Base-by-base conservation (phyloP, 345 rosid genomes). In the Lepidium sativum region DNA sequence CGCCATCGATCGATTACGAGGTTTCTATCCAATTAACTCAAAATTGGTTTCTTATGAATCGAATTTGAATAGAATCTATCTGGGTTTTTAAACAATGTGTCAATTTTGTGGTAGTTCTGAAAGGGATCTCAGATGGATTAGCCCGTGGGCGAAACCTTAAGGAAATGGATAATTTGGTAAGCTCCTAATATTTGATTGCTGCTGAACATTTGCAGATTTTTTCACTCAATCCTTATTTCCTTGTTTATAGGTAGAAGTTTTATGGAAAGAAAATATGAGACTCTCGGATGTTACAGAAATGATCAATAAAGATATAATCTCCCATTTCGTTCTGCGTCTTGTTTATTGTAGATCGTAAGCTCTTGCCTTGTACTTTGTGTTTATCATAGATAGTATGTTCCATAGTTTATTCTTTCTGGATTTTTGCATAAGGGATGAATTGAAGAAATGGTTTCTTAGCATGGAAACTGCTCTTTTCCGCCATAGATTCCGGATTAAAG, bases 261-360 rank as follows among this genome's bases (percentile, higher is more conserved):
- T 80, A 60, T 87, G 83, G 99, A 84, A 80, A 76, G 73, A 74
- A 31, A 76, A 94, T 71, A 90, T 87, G 96, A 74, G 70, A 78
- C 89, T 79, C 74, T 65, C 79, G 0, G 76, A 76, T 15, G 83
- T 72, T 6, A 72, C 83, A 4, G 84, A 86, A 73, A 74, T 68
- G 40, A 18, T 61, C 17, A 82, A 86, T 55, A 92, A 92, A 75
- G 95, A 89, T 70, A 60, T 86, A 40, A 87, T 86, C 61, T 92
- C 98, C 2, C 96, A 89, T 70, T 89, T 87, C 60, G 94, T 84
- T 20, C 68, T 92, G 15, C 88, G 96, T 29, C 97, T 89, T 34
- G 96, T 89, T 51, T 87, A 89, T 76, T 89, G 98, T 63, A 82
- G 98, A 81, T 82, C 94, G 96, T 92, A 74, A 78, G 87, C 65